phyloP scores from a whole-genome alignment of 106 monocot species.

The Dendrobium catenatum region DNA sequence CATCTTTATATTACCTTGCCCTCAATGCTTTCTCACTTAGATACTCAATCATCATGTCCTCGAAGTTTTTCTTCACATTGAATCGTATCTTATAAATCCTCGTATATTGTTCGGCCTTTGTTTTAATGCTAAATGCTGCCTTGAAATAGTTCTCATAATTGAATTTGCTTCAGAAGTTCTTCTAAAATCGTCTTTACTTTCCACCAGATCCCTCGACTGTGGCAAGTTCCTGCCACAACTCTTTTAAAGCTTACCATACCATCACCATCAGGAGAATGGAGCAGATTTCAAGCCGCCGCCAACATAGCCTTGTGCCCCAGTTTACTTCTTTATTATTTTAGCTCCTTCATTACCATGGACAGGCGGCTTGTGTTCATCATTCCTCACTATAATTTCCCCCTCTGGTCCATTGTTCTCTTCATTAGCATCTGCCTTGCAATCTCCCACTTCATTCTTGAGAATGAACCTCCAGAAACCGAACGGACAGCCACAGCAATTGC shows the following conservation, averaged over 20 bases:
- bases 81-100: too few relatives aligned
- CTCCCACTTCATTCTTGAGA: conserved; percentile 52
- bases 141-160: background rate
- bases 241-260: conserved; percentile 87
- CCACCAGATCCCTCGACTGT: conserved; percentile 44
- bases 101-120: too few relatives aligned
- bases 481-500: conserved; percentile 20
- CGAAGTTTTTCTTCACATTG: too few relatives aligned
- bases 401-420: conserved; percentile 67
- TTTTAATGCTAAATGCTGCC: background rate
- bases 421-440: conserved; percentile 41
- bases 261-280: conserved; percentile 47
- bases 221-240: conserved; percentile 59
- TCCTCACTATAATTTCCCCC: conserved; percentile 43
- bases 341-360: conserved; percentile 50
- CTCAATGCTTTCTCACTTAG: background rate
- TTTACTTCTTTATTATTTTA: conserved; percentile 52
- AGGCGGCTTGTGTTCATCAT: conserved; percentile 54
- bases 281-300: conserved; percentile 61
- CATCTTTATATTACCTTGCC: too few relatives aligned
- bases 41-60: too few relatives aligned
- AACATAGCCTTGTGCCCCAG: conserved; percentile 77
- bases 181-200: background rate
- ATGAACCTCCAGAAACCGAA: conserved; percentile 53
- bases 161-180: background rate